Conservation (phyloP, 2,329 filamentous ascomycete species). For the Pestalotiopsis sp. region DNA sequence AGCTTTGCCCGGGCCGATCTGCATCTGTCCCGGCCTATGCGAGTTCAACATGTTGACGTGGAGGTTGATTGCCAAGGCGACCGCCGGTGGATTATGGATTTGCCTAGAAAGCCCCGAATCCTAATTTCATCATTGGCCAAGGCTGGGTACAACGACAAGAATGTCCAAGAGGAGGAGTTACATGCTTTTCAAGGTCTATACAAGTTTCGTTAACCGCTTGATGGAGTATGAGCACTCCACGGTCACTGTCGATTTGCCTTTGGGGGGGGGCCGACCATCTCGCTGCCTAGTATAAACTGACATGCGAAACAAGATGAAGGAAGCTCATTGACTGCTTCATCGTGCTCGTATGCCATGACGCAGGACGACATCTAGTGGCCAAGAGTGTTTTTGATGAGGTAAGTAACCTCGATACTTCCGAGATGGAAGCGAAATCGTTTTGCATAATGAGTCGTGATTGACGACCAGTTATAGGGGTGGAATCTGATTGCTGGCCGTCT, state of each 20-base stretch:
- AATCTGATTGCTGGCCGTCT: not conserved
- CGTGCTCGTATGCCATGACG: not conserved
- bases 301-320: not conserved
- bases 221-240: not conserved
- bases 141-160: not conserved
- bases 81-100: not conserved
- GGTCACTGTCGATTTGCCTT: not conserved
- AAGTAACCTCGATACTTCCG: not conserved
- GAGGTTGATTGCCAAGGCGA: not conserved
- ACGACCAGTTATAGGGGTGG: not conserved
- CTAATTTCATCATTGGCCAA: not conserved
- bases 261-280: not conserved
- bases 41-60: not conserved
- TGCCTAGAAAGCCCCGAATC: not conserved
- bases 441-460: not conserved
- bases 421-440: not conserved
- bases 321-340: not conserved
- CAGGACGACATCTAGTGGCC: not conserved
- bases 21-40: not conserved
- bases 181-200: not conserved
- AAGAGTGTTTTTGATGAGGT: not conserved
- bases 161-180: not conserved
- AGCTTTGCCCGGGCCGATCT: not conserved
- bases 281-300: not conserved
- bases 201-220: not conserved